Evolutionary conservation across 139 green algal species (phyloP), one percentile per base, ranked within the genome.

Genomic region (Picochlorum sp.): DNA sequence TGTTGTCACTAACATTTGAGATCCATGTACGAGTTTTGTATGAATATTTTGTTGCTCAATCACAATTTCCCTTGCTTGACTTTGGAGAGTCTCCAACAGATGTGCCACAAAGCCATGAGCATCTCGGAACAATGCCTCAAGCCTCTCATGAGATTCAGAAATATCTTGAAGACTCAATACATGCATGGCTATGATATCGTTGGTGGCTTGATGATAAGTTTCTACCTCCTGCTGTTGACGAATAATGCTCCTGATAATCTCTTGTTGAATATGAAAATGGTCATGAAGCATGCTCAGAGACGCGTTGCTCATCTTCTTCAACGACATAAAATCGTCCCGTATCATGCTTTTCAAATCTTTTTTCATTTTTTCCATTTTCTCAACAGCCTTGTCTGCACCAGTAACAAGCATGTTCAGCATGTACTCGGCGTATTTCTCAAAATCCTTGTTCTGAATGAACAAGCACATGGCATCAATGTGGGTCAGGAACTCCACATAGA

Each of bases 391-490:
- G 9, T 33, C 14, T 13, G 68, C 39, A 4, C 68, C 69, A n/a
- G 47, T 30, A 13, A 33, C 22, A 52, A 79, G 56, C 50, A 24
- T 39, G 26, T 76, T 76, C 22, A 79, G 56, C 67, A 79, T 60
- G 35, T 54, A 43, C 24, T 79, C 68, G 1, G 72, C 72, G 53
- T 69, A 61, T 24, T 33, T 33, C 53, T 79, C 67, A 52, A 79
- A 79, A 33, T 76, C 55, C 31, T 73, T 62, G 45, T 73, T 79
- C 57, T 77, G 72, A 20, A 76, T 58, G 52, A 67, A 73, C 7
- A 79, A 57, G 65, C 72, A 79, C 57, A 72, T 79, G 33, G 29
- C 66, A 58, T 73, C 70, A 7, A 61, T 60, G 25, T 77, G 61
- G 4, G 40, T 71, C 5, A 77, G 22, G 18, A 74, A 76, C 30